Evolutionary conservation across 495 filamentous ascomycete genomes (phyloP), one percentile per base, ranked within the genome.

Genomic region (Podospora anserina): DNA sequence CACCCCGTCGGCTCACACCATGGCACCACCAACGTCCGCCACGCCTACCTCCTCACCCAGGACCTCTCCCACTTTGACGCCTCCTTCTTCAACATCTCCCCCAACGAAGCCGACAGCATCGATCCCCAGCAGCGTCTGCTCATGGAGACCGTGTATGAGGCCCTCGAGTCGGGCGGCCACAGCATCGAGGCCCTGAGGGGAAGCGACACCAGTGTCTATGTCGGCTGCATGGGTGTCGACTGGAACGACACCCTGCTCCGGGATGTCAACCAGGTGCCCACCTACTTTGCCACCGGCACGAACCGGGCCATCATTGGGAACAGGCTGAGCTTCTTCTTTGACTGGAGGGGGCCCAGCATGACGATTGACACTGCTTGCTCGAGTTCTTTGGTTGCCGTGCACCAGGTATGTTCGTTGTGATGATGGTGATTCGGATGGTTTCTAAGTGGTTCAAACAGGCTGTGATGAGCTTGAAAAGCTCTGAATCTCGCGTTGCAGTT

Each of bases 11-110:
- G 23, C 5, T 16, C 66, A 7, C 66, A 68, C 86, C 89, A 63
- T 84, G 82, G 71, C 15, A 18, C 15, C 54, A 4, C 54, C 62
- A 72, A 75, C 49, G 72, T 72, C 30, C 30, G 55, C 39, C 92
- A 89, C 56, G 89, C 91, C 7, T 91, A 91, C 77, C 92, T 91
- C 78, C 88, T 75, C 0, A 69, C 61, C 2, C 66, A 70, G 1
- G 16, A 18, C 5, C 30, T 32, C 30, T 32, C 30, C 30, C 65
- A 1, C 18, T 90, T 90, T 66, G 88, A 90, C 69, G 80, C 87
- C 0, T 63, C 74, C 13, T 87, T 90, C 70, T 90, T 90, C 78
- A 82, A 81, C 69, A 82, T 89, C 67, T 76, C 78, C 0, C 78
- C 82, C 0, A 78, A 78, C 18, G 88, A 90, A 64, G 88, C 87